Conservation (phyloP, 2,329 filamentous ascomycete genomes). For the Paecilomyces sp. region DNA sequence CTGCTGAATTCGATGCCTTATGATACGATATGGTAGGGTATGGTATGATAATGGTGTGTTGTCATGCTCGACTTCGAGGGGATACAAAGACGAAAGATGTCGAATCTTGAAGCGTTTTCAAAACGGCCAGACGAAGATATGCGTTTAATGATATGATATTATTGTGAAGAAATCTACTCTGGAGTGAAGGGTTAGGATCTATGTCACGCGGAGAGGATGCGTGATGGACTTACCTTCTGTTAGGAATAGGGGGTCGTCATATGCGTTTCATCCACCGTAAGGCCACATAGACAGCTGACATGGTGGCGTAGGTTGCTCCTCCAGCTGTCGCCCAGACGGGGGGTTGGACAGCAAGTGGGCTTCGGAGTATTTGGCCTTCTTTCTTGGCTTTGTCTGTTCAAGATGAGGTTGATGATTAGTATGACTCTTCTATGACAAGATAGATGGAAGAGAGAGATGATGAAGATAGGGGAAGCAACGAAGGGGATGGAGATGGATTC, state of each 20-base stretch:
- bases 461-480: neutral
- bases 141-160: neutral
- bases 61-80: too few species aligned
- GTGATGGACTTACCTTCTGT: neutral
- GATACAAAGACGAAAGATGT: too few species aligned
- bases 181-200: neutral
- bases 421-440: neutral
- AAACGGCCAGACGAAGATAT: too few species aligned
- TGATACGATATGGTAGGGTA: too few species aligned
- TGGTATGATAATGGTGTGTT: too few species aligned
- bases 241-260: neutral
- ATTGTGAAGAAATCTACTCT: neutral
- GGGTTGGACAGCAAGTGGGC: conserved; percentile 22
- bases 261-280: conserved; percentile 22
- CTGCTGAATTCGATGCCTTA: too few species aligned
- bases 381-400: neutral
- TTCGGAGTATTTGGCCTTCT: neutral
- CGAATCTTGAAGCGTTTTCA: too few species aligned
- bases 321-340: conserved; percentile 26
- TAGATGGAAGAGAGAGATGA: neutral
- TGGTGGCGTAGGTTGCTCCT: conserved; percentile 23
- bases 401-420: neutral
- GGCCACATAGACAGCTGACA: conserved; percentile 23
- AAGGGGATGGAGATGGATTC: neutral
- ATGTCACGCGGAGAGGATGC: neutral